These are phyloP conservation scores for Trichoderma afroharzianum DNA, from an alignment of 2,329 filamentous ascomycete species.

Conservation along the genomic window DNA sequence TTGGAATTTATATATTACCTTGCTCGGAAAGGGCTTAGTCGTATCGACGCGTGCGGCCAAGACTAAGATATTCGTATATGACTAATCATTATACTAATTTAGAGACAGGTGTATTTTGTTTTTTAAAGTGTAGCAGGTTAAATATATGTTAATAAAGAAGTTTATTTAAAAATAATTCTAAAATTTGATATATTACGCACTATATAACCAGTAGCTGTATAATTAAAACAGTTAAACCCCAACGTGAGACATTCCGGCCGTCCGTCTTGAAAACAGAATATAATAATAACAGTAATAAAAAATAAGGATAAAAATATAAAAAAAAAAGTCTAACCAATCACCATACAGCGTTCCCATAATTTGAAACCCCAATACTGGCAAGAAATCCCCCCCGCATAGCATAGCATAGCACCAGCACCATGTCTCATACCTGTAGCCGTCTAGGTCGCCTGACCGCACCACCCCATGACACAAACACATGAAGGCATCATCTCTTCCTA, in stretches of 20 bases:
- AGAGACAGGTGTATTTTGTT: neutral
- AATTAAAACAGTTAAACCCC: neutral
- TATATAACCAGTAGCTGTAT: neutral
- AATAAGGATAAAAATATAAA: neutral
- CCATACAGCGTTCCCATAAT: neutral
- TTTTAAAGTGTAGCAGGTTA: neutral
- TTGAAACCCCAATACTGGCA: neutral
- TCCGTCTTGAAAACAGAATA: neutral
- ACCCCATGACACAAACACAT: neutral
- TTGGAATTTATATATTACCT: neutral
- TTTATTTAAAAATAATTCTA: neutral
- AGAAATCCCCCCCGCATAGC: neutral
- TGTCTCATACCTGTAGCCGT: neutral
- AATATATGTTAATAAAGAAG: neutral
- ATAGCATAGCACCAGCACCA: neutral
- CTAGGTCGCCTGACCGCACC: conserved; percentile 5
- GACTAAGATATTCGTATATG: neutral
- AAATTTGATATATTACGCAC: neutral
- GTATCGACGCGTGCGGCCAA: neutral
- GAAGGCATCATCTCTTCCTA: neutral
- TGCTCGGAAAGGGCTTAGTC: neutral
- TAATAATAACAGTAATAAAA: neutral
- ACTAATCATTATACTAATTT: neutral
- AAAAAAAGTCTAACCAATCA: neutral
- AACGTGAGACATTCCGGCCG: neutral